phyloP scores from a whole-genome alignment of 78 protist species.

The Cyanophora paradoxa region DNA sequence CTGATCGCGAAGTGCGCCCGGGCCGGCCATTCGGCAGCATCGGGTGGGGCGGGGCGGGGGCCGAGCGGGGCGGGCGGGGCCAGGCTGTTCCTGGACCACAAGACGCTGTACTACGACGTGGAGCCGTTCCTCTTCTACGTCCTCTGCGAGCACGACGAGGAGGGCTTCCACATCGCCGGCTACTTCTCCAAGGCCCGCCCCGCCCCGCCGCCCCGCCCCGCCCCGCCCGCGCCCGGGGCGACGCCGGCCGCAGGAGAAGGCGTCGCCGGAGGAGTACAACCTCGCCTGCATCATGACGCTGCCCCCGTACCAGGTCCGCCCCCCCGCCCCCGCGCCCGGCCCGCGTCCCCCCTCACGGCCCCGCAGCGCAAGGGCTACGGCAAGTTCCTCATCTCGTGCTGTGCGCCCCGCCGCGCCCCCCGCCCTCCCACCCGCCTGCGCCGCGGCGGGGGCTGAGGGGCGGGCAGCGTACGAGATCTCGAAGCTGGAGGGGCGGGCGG shows the following conservation, averaged over 20 bases:
- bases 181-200: slow-evolving; percentile 93
- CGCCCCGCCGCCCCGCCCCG: too few species aligned
- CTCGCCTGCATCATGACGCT: slow-evolving; percentile 92
- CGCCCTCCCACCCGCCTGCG: slow-evolving; percentile 7
- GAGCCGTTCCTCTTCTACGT: slow-evolving; percentile 94
- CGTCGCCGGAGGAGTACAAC: slow-evolving; percentile 67
- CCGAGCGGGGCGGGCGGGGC: background rate
- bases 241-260: too few species aligned
- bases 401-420: slow-evolving; percentile 18
- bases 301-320: slow-evolving; percentile 67
- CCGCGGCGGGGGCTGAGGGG: background rate
- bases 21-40: background rate
- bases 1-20: slow-evolving; percentile 68
- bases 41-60: background rate
- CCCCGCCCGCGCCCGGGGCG: too few species aligned
- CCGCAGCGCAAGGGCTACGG: slow-evolving; percentile 92
- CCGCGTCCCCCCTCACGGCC: background rate
- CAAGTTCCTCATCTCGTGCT: slow-evolving; percentile 74
- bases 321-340: background rate
- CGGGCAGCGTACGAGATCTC: slow-evolving; percentile 70
- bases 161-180: slow-evolving; percentile 85
- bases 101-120: slow-evolving; percentile 73
- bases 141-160: slow-evolving; percentile 69
- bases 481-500: slow-evolving; percentile 68
- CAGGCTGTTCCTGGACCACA: slow-evolving; percentile 89